phyloP scores from a whole-genome alignment of 768 basidiomycete species.

The Grammothele lineata region DNA sequence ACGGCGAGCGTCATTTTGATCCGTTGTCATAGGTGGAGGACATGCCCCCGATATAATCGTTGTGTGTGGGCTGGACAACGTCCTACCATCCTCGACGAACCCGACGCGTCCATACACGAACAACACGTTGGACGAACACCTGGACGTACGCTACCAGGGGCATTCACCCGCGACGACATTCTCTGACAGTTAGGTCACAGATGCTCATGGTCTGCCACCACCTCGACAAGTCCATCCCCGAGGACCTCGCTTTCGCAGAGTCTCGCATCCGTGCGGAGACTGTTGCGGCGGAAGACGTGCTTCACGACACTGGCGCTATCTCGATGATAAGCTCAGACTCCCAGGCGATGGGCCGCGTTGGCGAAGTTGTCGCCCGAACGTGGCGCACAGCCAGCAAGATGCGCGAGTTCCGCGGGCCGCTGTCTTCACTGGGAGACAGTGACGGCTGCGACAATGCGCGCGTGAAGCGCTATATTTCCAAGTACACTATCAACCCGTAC shows the following conservation, averaged over 20 bases:
- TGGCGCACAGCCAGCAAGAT: slow-evolving; percentile 99
- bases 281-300: slow-evolving; percentile 93
- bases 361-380: slow-evolving; percentile 87
- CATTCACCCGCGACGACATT: background rate
- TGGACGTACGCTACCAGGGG: slow-evolving; percentile 61
- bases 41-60: slow-evolving; percentile 98
- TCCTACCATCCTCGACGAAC: slow-evolving; percentile 94
- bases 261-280: slow-evolving; percentile 97
- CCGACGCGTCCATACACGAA: slow-evolving; percentile 89
- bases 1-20: background rate
- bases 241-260: slow-evolving; percentile 94
- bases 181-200: slow-evolving; percentile 35
- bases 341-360: slow-evolving; percentile 98
- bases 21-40: slow-evolving; percentile 56
- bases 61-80: slow-evolving; percentile 87
- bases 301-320: slow-evolving; percentile 91
- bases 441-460: slow-evolving; percentile 77
- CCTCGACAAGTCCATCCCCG: slow-evolving; percentile 83
- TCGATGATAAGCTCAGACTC: slow-evolving; percentile 96
- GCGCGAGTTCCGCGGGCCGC: slow-evolving; percentile 71
- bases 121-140: slow-evolving; percentile 95
- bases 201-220: slow-evolving; percentile 99
- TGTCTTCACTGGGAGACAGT: slow-evolving; percentile 63
- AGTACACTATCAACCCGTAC: slow-evolving; percentile 98
- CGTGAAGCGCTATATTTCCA: slow-evolving; percentile 92